Evolutionary conservation across 2,329 filamentous ascomycete species (phyloP), one percentile per base, ranked within the genome.

Genomic region (Ophiocordyceps australis): DNA sequence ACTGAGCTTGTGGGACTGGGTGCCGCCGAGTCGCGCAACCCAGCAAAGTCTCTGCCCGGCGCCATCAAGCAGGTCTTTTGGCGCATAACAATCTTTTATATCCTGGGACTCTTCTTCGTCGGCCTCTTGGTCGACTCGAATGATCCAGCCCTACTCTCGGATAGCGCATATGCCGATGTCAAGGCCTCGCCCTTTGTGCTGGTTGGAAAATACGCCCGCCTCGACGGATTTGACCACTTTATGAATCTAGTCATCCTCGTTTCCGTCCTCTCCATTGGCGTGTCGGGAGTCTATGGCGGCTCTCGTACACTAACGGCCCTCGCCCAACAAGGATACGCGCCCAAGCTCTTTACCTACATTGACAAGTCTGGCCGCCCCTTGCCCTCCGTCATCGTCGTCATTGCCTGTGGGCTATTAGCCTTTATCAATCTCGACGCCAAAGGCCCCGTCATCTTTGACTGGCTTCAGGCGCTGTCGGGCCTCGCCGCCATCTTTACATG

Each of bases 31-130:
- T 65, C 71, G 0, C 50, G 46, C 11, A 74, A 76, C 40, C 73
- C 73, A 3, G 59, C 65, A 34, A 71, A 77, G 42, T 67, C 71
- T 2, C 60, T 86, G 2, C 79, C 79, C 1, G 73, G 67, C 15
- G 79, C 79, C 8, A 67, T 81, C 43, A 82, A 81, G 54, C 78
- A 83, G 47, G 75, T 57, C 16, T 58, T 57, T 39, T 57, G 54
- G 54, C 52, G 54, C 43, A 55, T 57, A 34, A 55, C 52, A 25
- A 38, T 57, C 30, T 58, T 59, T 38, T 59, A 58, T 36, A 42
- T 59, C 32, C 36, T 59, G 3, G 53, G 53, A 25, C 49, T 59
- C 22, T 51, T 56, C 37, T 54, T 55, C 26, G 47, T 57, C 32
- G 54, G 55, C 26, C 47, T 59, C 7, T 46, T 57, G n/a, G 40